phyloP scores from a whole-genome alignment of 352 stramenopile genomes.

The Phytophthora tentaculata region DNA sequence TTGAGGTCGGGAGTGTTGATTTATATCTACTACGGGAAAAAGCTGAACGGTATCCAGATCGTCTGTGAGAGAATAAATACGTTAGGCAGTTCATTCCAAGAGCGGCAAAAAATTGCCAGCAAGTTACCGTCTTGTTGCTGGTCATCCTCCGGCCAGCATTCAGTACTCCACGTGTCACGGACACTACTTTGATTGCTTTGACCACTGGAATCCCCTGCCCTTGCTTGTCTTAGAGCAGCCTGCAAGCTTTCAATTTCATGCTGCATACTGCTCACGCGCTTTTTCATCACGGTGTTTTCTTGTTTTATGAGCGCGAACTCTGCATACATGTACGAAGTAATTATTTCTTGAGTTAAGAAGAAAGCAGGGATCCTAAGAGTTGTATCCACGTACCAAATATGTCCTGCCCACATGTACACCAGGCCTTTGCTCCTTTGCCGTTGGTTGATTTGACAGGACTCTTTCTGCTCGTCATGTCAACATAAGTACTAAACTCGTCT shows the following conservation, averaged over 20 bases:
- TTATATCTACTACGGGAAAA: conserved; percentile 14
- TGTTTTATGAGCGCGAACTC: conserved; percentile 55
- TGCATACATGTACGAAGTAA: conserved; percentile 12
- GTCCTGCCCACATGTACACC: conserved; percentile 34
- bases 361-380: neutral
- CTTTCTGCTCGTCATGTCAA: conserved; percentile 39
- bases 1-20: conserved; percentile 22
- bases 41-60: conserved; percentile 45
- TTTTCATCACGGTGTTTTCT: conserved; percentile 66
- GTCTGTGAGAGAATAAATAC: conserved; percentile 12
- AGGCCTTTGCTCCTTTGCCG: conserved; percentile 9
- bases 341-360: neutral
- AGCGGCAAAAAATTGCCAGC: neutral
- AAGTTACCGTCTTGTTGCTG: conserved; percentile 23
- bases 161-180: conserved; percentile 12
- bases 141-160: conserved; percentile 20
- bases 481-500: conserved; percentile 64
- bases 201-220: neutral
- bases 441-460: conserved; percentile 23
- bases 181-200: conserved; percentile 13
- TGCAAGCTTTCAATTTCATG: conserved; percentile 58
- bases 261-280: conserved; percentile 53
- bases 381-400: conserved; percentile 22
- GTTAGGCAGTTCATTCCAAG: neutral
- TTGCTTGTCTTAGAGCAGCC: conserved; percentile 33